Conservation (phyloP, 2,329 filamentous ascomycete species). For the Nannizziopsis barbatae region DNA sequence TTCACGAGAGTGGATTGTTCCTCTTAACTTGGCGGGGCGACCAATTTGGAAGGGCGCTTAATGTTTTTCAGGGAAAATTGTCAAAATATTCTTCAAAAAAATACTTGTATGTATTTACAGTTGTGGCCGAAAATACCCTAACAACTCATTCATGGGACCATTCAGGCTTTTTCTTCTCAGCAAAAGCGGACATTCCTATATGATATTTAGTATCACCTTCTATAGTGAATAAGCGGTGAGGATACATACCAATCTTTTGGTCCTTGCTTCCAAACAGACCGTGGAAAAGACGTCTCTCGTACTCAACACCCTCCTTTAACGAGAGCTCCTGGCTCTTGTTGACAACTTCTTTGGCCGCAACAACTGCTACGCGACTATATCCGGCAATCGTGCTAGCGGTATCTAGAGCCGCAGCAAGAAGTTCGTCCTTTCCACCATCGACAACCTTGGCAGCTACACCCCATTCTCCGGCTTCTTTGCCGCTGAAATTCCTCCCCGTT, state of each 20-base stretch:
- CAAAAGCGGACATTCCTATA: slow-evolving; percentile 74
- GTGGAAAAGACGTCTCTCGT: slow-evolving; percentile 87
- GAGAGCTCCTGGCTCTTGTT: slow-evolving; percentile 94
- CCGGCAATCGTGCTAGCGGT: slow-evolving; percentile 83
- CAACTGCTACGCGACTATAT: slow-evolving; percentile 74
- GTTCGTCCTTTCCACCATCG: slow-evolving; percentile 59
- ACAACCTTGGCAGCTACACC: slow-evolving; percentile 78
- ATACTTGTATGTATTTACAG: too few species aligned
- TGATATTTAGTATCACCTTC: slow-evolving; percentile 4
- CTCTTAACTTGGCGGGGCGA: too few species aligned
- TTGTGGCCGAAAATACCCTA: neutral
- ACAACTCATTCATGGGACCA: slow-evolving; percentile 64
- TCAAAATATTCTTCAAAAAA: too few species aligned
- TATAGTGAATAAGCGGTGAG: neutral
- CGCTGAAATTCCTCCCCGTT: slow-evolving; percentile 73
- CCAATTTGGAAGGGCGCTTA: too few species aligned
- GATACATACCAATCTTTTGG: slow-evolving; percentile 71
- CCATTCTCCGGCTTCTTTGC: slow-evolving; percentile 77
- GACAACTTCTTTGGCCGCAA: slow-evolving; percentile 93
- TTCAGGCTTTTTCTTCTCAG: slow-evolving; percentile 83
- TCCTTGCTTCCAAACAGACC: slow-evolving; percentile 85
- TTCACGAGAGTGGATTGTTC: too few species aligned
- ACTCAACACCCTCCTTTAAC: slow-evolving; percentile 84
- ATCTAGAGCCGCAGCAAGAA: slow-evolving; percentile 68
- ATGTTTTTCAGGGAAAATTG: too few species aligned